Evolutionary conservation across 2,329 filamentous ascomycete genomes (phyloP), one percentile per base, ranked within the genome.

Genomic region (Domatiomyces catenatus): DNA sequence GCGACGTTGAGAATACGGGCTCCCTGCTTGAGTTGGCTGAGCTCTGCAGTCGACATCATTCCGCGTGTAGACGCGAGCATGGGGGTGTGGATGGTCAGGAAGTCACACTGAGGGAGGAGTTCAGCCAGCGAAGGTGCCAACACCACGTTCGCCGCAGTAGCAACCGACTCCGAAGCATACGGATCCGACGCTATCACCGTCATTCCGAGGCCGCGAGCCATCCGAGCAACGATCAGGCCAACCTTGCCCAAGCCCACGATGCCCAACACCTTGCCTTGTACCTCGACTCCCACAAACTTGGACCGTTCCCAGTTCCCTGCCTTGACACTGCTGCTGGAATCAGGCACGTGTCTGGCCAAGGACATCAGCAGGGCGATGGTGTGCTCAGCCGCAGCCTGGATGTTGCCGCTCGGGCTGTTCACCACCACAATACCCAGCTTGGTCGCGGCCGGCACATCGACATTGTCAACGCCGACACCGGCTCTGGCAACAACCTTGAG

Each of bases 181-280:
- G 86, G 86, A 59, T 90, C 86, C 48, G 84, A 76, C 0, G 83
- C 85, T 15, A 81, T 67, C 10, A 90, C 76, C 43, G 76, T 77
- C 85, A 90, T 89, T 0, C 83, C 83, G 22, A 90, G 68, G 0
- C 85, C 84, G 49, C 81, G 81, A 7, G 82, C 84, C 70, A 87
- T 83, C n/a, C 83, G 74, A 17, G 85, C 86, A 15, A 90, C 85
- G 48, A 83, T 84, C 62, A 89, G 72, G 19, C 86, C 86, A 24
- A 90, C 76, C 69, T 89, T 89, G n/a, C 86, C 86, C 22, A 89
- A 67, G 1, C 86, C 86, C 42, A 92, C 78, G 47, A 90, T 81
- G 1, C 81, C 84, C 5, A 90, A 69, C 1, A 77, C 83, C 69
- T 89, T 90, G 45, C 81, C 77, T 47, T 85, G 83, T 8, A 89